These are phyloP conservation scores for Phytophthora quininea DNA, from an alignment of 352 stramenopile genomes.

Conservation along the genomic window DNA sequence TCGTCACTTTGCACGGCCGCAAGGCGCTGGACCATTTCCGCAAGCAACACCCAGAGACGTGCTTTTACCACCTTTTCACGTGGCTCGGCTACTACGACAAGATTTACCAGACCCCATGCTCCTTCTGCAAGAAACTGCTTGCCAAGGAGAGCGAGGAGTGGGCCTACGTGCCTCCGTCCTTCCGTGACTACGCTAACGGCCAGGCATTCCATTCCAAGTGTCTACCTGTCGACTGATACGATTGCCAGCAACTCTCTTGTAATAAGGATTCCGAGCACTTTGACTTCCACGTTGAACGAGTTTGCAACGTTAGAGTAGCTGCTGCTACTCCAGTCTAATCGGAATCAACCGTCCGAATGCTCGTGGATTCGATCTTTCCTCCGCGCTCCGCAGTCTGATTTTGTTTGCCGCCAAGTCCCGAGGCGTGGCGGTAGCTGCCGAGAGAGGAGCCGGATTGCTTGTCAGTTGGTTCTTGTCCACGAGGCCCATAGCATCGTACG, in stretches of 20 bases:
- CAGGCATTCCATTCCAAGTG: slow-evolving; percentile 88
- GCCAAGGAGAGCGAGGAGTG: slow-evolving; percentile 82
- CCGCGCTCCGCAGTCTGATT: slow-evolving; percentile 42
- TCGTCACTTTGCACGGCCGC: slow-evolving; percentile 76
- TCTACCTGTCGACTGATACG: slow-evolving; percentile 57
- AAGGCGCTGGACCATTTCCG: slow-evolving; percentile 85
- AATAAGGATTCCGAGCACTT: not conserved
- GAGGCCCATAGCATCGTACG: slow-evolving; percentile 70
- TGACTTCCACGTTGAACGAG: slow-evolving; percentile 15
- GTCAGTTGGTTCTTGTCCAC: slow-evolving; percentile 50
- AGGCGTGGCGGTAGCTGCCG: slow-evolving; percentile 48
- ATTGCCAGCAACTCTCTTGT: not conserved
- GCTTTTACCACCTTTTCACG: slow-evolving; percentile 88
- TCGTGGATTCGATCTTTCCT: slow-evolving; percentile 4
- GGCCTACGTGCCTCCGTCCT: slow-evolving; percentile 83
- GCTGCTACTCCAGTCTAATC: slow-evolving; percentile 59
- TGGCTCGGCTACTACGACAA: slow-evolving; percentile 90
- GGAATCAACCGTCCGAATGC: slow-evolving; percentile 63
- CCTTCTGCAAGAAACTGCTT: slow-evolving; percentile 86
- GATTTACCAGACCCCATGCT: slow-evolving; percentile 88
- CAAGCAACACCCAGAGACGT: slow-evolving; percentile 85
- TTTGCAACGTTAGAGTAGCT: not conserved
- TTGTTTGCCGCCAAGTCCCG: slow-evolving; percentile 52
- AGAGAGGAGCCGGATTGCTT: slow-evolving; percentile 31
- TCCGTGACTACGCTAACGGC: slow-evolving; percentile 83